Evolutionary conservation across 1,284 basidiomycete species (phyloP).

Genomic region (Melampsora occidentalis): DNA sequence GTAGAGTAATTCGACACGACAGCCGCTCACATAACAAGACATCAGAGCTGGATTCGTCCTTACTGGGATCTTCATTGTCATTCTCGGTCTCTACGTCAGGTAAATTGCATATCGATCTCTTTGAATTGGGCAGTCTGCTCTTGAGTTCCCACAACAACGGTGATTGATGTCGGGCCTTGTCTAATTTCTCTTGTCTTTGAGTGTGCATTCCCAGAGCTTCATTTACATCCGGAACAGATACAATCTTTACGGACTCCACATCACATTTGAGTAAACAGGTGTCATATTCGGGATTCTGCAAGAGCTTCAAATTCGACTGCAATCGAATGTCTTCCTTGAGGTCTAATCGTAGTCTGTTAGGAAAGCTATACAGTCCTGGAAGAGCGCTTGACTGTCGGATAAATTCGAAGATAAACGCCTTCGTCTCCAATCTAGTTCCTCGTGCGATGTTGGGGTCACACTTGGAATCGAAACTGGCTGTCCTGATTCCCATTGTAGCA

Average conservation of each 20-base stretch:
- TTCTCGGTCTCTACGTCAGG: background rate
- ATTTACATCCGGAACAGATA: conserved; percentile 28
- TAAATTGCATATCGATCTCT: background rate
- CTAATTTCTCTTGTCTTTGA: conserved; percentile 4
- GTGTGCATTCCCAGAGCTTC: background rate
- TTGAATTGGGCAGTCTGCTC: background rate
- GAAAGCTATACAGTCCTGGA: conserved; percentile 34
- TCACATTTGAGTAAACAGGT: conserved; percentile 37
- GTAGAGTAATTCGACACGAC: conserved; percentile 35
- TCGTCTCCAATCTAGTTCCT: conserved; percentile 18
- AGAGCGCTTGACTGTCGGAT: conserved; percentile 32
- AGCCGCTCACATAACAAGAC: conserved; percentile 17
- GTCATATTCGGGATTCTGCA: conserved; percentile 40
- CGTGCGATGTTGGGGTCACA: conserved; percentile 25
- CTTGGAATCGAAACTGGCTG: conserved; percentile 35
- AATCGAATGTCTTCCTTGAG: conserved; percentile 66
- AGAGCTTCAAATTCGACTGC: conserved; percentile 58
- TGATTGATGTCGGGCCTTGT: conserved; percentile 19
- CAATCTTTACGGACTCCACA: conserved; percentile 20
- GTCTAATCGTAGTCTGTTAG: conserved; percentile 51
- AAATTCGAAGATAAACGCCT: conserved; percentile 29
- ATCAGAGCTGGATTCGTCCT: conserved; percentile 15
- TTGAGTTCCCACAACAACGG: conserved; percentile 36
- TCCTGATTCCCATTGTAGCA: conserved; percentile 12
- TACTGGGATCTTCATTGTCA: conserved; percentile 3